Evolutionary conservation across 306 rosid genomes (phyloP).

Genomic region (Datisca glomerata): DNA sequence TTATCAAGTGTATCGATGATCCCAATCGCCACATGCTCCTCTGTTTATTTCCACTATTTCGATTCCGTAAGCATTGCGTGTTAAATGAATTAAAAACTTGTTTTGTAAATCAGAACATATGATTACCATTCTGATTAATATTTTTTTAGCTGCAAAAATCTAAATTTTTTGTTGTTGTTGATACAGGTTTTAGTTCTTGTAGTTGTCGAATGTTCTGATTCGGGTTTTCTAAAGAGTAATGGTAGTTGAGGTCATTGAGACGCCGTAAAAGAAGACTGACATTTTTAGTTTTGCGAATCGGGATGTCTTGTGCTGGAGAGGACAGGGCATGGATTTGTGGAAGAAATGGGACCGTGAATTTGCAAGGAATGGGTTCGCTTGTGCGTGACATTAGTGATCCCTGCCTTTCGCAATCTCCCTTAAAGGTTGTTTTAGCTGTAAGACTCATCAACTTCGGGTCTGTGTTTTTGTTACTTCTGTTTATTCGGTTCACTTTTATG

Average conservation of each 20-base stretch:
- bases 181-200: not conserved
- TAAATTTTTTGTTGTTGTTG: not conserved
- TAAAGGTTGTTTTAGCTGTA: constrained; percentile 61
- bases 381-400: constrained; percentile 76
- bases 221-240: constrained; percentile 4
- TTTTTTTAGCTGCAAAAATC: not conserved
- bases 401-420: constrained; percentile 60
- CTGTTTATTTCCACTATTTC: too few species aligned
- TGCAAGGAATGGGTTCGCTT: constrained; percentile 50
- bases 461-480: not conserved
- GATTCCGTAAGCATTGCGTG: too few species aligned
- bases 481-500: not conserved
- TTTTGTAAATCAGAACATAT: too few species aligned
- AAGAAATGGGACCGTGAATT: constrained; percentile 43
- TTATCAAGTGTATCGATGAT: too few species aligned
- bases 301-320: constrained; percentile 49
- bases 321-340: constrained; percentile 61
- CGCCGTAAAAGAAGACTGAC: constrained; percentile 7
- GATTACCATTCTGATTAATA: too few species aligned
- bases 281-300: constrained; percentile 16
- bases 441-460: constrained; percentile 17
- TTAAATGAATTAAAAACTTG: too few species aligned
- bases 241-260: constrained; percentile 15
- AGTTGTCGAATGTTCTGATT: constrained; percentile 7
- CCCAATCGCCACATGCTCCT: too few species aligned